A percentile compares a stretch with the other conserved stretches of the same genome.
phyloP scores from a whole-genome alignment of 192 early-diverging fungal species.

The Coemansia javaensis region DNA sequence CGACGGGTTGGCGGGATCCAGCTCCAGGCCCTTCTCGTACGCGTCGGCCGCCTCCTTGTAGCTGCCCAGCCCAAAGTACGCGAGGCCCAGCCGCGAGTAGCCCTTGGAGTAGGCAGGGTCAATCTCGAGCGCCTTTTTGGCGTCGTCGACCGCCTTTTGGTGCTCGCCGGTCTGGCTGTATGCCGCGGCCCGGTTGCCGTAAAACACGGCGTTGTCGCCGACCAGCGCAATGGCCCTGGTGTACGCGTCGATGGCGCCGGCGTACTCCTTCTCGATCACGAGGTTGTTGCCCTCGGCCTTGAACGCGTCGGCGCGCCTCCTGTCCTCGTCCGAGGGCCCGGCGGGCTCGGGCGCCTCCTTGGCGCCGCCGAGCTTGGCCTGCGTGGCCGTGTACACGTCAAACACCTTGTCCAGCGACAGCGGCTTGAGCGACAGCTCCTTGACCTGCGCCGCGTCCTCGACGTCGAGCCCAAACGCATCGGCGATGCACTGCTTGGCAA shows the following conservation, averaged over 20 bases:
- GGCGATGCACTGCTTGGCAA: constrained; percentile 90
- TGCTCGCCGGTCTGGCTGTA: constrained; percentile 86
- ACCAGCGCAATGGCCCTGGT: constrained; percentile 86
- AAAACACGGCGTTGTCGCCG: constrained; percentile 86
- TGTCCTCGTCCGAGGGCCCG: constrained; percentile 56
- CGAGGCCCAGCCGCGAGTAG: constrained; percentile 88
- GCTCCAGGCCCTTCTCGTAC: constrained; percentile 82
- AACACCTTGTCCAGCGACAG: constrained; percentile 79
- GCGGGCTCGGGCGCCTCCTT: background rate
- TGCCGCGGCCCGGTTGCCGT: constrained; percentile 95
- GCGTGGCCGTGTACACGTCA: constrained; percentile 82
- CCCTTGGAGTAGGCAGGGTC: constrained; percentile 91
- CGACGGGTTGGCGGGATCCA: constrained; percentile 77
- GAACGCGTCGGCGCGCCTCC: constrained; percentile 79
- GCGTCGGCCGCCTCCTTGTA: constrained; percentile 81
- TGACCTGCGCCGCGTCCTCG: constrained; percentile 61
- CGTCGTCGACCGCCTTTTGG: constrained; percentile 82
- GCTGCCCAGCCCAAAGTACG: constrained; percentile 83
- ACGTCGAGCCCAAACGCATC: constrained; percentile 89
- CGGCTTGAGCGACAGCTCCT: constrained; percentile 79
- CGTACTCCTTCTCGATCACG: constrained; percentile 77
- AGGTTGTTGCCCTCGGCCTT: constrained; percentile 82
- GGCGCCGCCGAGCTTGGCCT: constrained; percentile 58
- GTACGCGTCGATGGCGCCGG: constrained; percentile 83
- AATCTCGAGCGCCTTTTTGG: constrained; percentile 74